Conservation (phyloP, 148 eudicot species). For the Nepenthes gracilis region DNA sequence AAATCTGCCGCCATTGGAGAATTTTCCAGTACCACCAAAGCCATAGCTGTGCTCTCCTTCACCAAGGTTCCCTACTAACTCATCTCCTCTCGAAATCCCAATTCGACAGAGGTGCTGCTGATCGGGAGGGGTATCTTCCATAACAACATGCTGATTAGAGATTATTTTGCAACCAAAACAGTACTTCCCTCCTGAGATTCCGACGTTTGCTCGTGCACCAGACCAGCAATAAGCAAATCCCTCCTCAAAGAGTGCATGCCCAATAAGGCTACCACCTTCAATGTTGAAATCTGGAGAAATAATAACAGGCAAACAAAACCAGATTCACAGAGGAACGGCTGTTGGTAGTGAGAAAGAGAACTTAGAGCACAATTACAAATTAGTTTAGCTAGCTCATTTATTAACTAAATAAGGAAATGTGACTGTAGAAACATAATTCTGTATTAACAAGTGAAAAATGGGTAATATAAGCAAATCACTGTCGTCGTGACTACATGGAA, state of each 20-base stretch:
- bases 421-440: no score
- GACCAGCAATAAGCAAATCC: slow-evolving; percentile 79
- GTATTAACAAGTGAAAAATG: no score
- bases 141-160: slow-evolving; percentile 32
- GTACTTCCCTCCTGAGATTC: slow-evolving; percentile 53
- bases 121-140: slow-evolving; percentile 47
- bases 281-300: slow-evolving; percentile 48
- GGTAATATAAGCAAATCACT: no score
- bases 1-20: slow-evolving; percentile 35
- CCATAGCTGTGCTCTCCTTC: slow-evolving; percentile 51
- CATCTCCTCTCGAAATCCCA: slow-evolving; percentile 55
- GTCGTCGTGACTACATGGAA: no score
- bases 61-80: slow-evolving; percentile 49
- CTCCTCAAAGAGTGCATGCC: slow-evolving; percentile 34
- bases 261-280: slow-evolving; percentile 34
- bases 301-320: neutral
- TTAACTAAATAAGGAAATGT: no score
- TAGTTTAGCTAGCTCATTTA: no score
- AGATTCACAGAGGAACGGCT: neutral
- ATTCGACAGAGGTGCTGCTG: slow-evolving; percentile 39
- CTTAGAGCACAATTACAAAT: no score
- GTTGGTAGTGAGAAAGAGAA: no score
- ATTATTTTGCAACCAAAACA: slow-evolving; percentile 60
- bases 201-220: slow-evolving; percentile 63
- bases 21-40: slow-evolving; percentile 51